Base-by-base conservation (phyloP, 495 filamentous ascomycete genomes). In the Lineolata rhizophorae region DNA sequence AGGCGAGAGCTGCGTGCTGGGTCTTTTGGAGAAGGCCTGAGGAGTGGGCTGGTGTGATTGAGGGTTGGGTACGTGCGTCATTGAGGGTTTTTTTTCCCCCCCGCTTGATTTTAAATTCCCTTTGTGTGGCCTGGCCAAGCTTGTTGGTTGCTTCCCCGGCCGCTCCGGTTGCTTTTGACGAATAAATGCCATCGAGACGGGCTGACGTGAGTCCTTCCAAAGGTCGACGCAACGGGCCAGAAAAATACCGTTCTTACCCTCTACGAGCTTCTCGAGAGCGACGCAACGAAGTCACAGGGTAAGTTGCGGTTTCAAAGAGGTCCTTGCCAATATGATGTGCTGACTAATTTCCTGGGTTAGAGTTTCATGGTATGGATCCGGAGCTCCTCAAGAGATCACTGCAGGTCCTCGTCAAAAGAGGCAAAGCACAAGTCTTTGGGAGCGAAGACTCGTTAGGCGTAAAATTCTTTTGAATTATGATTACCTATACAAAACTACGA, bases 391-490 rank as follows among this genome's bases (percentile, higher is more conserved):
- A 72, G 35, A 79, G 73, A 48, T 66, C 77, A n/a, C 55, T 97
- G 12, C 59, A 61, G 35, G 59, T 80, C 32, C 57, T 93, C 16
- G 81, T 91, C 16, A 92, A 84, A 60, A 60, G 74, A 21, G 83
- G 83, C 38, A 90, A 76, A 53, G 84, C 87, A 15, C 83, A 94
- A 54, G 67, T 95, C 9, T 94, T 97, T 59, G 85, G 85, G 13
- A 52, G 42, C 22, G 83, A 84, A 39, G 85, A 85, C 41, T 69
- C 76, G 36, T 67, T 71, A 46, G 87, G 87, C 32, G 80, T 94
- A 36, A 97, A 97, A 56, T 95, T 97, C 58, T 94, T 94, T 49
- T 95, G n/a, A n/a, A n/a, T n/a, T n/a, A n/a, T n/a, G n/a, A n/a
- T n/a, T n/a, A n/a, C n/a, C n/a, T n/a, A n/a, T n/a, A n/a, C n/a